A percentile compares a stretch with the other conserved stretches of the same genome.
These are phyloP conservation scores for Globisporangium camurandrum DNA, from an alignment of 352 stramenopile species.

Conservation along the genomic window DNA sequence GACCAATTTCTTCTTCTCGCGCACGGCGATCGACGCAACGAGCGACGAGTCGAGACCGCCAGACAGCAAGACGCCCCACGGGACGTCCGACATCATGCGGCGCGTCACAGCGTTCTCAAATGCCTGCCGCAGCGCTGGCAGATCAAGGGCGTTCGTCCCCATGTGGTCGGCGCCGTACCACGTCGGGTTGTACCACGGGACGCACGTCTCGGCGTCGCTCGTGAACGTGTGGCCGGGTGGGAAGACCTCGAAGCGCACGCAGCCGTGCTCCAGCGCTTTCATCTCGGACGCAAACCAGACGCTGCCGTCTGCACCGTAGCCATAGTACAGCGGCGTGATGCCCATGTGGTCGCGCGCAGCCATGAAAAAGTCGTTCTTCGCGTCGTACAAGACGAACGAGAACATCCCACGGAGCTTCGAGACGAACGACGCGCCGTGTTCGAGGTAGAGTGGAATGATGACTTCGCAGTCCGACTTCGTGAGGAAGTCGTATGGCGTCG, in stretches of 20 bases:
- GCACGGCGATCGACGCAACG: constrained; percentile 94
- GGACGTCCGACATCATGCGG: constrained; percentile 99
- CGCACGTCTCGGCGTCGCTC: constrained; percentile 85
- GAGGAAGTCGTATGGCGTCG: constrained; percentile 87
- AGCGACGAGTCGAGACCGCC: constrained; percentile 97
- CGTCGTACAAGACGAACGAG: constrained; percentile 97
- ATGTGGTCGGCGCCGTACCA: constrained; percentile 86
- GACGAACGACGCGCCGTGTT: constrained; percentile 88
- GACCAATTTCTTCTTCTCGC: constrained; percentile 87
- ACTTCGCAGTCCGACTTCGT: constrained; percentile 98
- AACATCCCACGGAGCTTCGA: constrained; percentile 97
- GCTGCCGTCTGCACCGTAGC: constrained; percentile 94
- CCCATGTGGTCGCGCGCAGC: constrained; percentile 96
- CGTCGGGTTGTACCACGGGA: constrained; percentile 92
- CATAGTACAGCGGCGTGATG: constrained; percentile 98
- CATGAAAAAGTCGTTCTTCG: constrained; percentile 90
- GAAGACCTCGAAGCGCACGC: constrained; percentile 84
- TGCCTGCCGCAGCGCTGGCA: constrained; percentile 70
- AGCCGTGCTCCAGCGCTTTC: constrained; percentile 91
- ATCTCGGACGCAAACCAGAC: constrained; percentile 97
- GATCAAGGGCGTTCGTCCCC: constrained; percentile 52
- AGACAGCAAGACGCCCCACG: constrained; percentile 97
- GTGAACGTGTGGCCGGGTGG: constrained; percentile 88
- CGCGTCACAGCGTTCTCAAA: constrained; percentile 94
- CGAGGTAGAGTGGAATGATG: constrained; percentile 94